These are phyloP conservation scores for Fusarium papillatum DNA, from an alignment of 2,329 filamentous ascomycete species.

Conservation along the genomic window DNA sequence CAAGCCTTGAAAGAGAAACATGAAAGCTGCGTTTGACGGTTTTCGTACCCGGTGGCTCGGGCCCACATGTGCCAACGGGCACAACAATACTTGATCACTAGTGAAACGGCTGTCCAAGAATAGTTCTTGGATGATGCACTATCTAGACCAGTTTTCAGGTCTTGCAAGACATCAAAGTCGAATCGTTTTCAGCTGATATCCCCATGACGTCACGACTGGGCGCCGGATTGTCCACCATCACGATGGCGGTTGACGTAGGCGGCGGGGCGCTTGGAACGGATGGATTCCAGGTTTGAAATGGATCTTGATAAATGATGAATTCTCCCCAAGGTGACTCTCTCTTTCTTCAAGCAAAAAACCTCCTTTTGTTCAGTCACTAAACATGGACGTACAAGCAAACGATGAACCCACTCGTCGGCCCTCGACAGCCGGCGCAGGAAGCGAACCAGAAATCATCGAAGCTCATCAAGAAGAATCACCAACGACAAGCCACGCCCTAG, in stretches of 20 bases:
- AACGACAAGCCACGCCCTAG: slow-evolving; percentile 53
- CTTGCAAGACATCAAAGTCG: too few relatives aligned
- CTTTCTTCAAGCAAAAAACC: too few relatives aligned
- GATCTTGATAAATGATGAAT: too few relatives aligned
- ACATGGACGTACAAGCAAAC: slow-evolving; percentile 19
- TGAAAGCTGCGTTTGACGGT: too few relatives aligned
- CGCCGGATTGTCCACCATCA: background rate
- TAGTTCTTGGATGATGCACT: too few relatives aligned
- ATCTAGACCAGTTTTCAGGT: too few relatives aligned
- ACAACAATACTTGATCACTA: too few relatives aligned
- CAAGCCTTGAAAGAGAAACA: background rate
- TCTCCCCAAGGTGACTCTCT: too few relatives aligned
- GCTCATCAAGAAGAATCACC: slow-evolving; percentile 45
- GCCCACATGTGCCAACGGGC: too few relatives aligned
- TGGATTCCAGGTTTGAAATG: slow-evolving; percentile 9
- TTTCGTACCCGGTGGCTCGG: too few relatives aligned
- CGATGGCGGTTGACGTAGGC: slow-evolving; percentile 32
- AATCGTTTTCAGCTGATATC: background rate
- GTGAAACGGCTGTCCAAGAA: too few relatives aligned
- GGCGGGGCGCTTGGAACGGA: slow-evolving; percentile 31
- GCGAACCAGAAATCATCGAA: slow-evolving; percentile 48
- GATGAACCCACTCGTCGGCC: slow-evolving; percentile 31
- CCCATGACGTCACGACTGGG: background rate
- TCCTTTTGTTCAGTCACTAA: background rate
- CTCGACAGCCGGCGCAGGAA: slow-evolving; percentile 26